Conservation (phyloP, 2,329 filamentous ascomycete genomes). For the Biscogniauxia mediterranea region DNA sequence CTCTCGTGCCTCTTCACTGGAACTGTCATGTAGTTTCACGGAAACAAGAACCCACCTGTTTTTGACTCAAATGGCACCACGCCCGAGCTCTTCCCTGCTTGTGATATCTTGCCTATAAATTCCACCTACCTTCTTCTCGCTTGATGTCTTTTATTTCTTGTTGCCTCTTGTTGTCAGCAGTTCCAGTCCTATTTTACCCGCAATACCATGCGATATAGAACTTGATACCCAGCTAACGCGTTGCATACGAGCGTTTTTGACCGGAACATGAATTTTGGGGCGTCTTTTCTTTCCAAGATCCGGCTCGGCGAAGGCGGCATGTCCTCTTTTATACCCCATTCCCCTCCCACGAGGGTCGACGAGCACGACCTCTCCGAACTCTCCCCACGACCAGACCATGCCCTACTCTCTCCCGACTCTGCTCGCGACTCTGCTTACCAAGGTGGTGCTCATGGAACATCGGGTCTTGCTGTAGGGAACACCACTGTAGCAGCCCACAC, state of each 20-base stretch:
- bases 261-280: slow-evolving; percentile 25
- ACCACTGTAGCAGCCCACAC: background rate
- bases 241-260: background rate
- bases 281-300: slow-evolving; percentile 28
- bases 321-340: slow-evolving; percentile 22
- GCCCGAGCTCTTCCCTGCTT: background rate
- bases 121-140: background rate
- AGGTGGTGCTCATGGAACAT: background rate
- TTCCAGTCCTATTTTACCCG: background rate
- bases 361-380: slow-evolving; percentile 32
- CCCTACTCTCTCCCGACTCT: slow-evolving; percentile 23
- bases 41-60: background rate
- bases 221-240: background rate
- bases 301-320: slow-evolving; percentile 23
- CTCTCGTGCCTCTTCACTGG: background rate
- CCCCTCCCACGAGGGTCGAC: slow-evolving; percentile 17
- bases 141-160: background rate
- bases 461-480: background rate
- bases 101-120: background rate
- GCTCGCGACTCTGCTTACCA: background rate
- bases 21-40: background rate
- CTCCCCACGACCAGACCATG: slow-evolving; percentile 30
- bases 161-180: background rate
- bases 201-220: background rate
- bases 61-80: background rate